Base-by-base conservation (phyloP, 164 flowering plant genomes). In the Taxillus chinensis region DNA sequence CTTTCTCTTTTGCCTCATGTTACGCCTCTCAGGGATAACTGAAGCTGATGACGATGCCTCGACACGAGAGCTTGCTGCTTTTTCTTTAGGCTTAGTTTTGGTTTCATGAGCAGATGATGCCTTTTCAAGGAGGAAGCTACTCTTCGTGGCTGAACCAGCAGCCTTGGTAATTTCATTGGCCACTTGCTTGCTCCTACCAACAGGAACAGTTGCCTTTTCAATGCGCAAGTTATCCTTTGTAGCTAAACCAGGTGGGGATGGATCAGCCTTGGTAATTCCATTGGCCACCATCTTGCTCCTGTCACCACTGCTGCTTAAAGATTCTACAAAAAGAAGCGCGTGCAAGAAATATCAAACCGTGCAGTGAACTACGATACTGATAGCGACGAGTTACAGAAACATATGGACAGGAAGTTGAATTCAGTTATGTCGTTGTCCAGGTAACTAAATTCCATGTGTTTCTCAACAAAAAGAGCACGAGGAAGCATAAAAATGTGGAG, bases 11-110 rank as follows among this genome's bases (percentile, higher is more conserved):
- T 27, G 27, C 27, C 27, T 27, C 27, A 27, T 27, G 27, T 27
- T 27, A 27, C 27, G 6, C 45, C 27, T 27, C 62, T 27, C 2
- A n/a, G 14, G 40, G 49, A 41, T 62, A 8, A 38, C 59, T 27
- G 27, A 27, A 27, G 27, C 15, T 5, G 62, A 64, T 37, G 78
- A 70, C 41, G 66, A 46, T 10, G 12, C 57, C 3, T 3, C 60
- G 51, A 14, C 41, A 42, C 11, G 39, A 48, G 63, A 56, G 4
- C 12, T 67, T 37, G 71, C 62, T 13, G 74, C 52, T 60, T 64
- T 52, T 39, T 68, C 65, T 53, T 58, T 62, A 41, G 41, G 56
- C 45, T 17, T 55, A 10, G 27, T 16, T 0, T 64, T 53, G 42
- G 51, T 38, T 53, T 61, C 49, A 39, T 45, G 63, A 51, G 16